A percentile compares a stretch with the other conserved stretches of the same genome.
These are phyloP conservation scores for Schizosaccharomyces japonicus DNA, from an alignment of 805 yeast genomes.

Conservation along the genomic window DNA sequence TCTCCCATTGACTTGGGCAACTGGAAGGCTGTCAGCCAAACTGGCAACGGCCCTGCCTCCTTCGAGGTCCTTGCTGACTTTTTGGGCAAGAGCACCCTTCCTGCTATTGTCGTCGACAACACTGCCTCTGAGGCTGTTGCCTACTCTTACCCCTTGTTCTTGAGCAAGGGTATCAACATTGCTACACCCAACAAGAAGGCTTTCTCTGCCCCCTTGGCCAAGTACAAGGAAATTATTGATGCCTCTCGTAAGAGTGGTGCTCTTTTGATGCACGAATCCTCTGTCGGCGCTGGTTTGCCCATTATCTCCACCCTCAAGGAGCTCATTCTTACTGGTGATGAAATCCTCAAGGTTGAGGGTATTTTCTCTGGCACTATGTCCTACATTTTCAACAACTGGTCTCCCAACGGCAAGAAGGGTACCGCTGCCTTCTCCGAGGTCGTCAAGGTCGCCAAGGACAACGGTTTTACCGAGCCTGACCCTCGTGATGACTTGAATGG, in stretches of 20 bases:
- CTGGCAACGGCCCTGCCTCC: constrained; percentile 20
- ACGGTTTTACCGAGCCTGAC: constrained; percentile 97
- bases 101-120: constrained; percentile 77
- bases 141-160: constrained; percentile 46
- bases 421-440: constrained; percentile 65
- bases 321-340: constrained; percentile 76
- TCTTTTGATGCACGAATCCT: constrained; percentile 88
- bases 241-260: constrained; percentile 28
- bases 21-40: constrained; percentile 28
- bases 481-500: constrained; percentile 98
- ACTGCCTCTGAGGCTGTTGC: constrained; percentile 71
- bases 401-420: constrained; percentile 15
- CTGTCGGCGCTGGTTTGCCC: constrained; percentile 97
- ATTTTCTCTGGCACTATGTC: constrained; percentile 90
- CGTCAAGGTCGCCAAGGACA: constrained; percentile 62
- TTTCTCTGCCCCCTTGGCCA: constrained; percentile 47
- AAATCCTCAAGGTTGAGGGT: constrained; percentile 78
- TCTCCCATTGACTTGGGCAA: constrained; percentile 38
- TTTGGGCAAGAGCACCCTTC: constrained; percentile 41
- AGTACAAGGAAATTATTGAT: constrained; percentile 48
- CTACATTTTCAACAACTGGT: constrained; percentile 80
- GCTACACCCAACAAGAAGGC: constrained; percentile 98
- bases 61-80: constrained; percentile 35
- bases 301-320: constrained; percentile 73
- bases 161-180: constrained; percentile 59